Evolutionary conservation across 352 stramenopile species (phyloP), one percentile per base, ranked within the genome.

Genomic region (Hyaloperonospora brassicae): DNA sequence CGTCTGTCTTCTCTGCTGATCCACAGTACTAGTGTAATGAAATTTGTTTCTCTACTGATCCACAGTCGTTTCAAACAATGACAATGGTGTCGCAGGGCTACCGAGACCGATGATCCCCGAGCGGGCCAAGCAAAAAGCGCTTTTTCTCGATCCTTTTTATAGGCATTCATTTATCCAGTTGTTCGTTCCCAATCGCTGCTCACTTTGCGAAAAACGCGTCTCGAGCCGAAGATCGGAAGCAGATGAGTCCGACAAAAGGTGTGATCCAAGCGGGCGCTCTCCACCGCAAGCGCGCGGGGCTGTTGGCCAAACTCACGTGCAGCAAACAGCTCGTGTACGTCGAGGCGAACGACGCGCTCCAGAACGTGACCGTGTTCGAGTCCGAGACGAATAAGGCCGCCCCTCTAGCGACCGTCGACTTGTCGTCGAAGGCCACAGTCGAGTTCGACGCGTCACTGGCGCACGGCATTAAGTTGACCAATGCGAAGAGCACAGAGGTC

Each of bases 341-440:
- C 5, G 64, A 77, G 38, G 66, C 62, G 45, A 82, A 86, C 49
- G 61, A 72, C 30, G 61, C 66, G 31, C 35, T 57, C 12, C 73
- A 80, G 64, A 64, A 59, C 57, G 52, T 83, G 41, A 68, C 60
- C 8, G 24, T 86, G 11, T 84, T 83, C 46, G 68, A 77, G 31
- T 61, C 67, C 2, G 64, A 79, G 46, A 64, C 53, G 31, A 57
- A 64, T 25, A 66, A 68, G 57, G 14, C 57, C 24, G 42, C 57
- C 12, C 57, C 62, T 12, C 36, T 70, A 24, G 44, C 43, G 17
- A 50, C 52, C 3, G 21, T 72, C 30, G 66, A 74, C 43, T 31
- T 74, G 21, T 63, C 66, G 8, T 27, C 55, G 22, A 53, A 66
- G 45, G 61, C 61, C 17, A 70, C 57, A 10, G 65, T 73, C 30